phyloP scores from a whole-genome alignment of 352 stramenopile species.

The Peronosclerospora sorghi region DNA sequence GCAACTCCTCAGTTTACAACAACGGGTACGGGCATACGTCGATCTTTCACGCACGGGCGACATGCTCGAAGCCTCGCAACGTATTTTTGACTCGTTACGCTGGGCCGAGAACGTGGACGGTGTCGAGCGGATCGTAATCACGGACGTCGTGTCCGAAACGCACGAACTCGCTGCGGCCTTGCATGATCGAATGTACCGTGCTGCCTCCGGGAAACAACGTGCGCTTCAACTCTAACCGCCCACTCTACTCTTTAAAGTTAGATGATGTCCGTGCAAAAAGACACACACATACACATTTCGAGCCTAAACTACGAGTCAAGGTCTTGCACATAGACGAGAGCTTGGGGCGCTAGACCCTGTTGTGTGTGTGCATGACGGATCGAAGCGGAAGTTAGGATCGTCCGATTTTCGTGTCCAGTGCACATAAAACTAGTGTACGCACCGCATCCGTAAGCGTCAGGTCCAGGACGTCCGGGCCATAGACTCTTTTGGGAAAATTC shows the following conservation, averaged over 20 bases:
- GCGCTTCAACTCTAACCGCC: conserved; percentile 29
- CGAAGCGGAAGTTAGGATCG: too few species aligned
- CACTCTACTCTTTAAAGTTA: neutral
- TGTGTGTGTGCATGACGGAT: too few species aligned
- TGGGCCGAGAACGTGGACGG: conserved; percentile 68
- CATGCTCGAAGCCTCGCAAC: conserved; percentile 52
- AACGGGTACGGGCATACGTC: conserved; percentile 51
- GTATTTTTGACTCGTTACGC: conserved; percentile 78
- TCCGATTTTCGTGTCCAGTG: too few species aligned
- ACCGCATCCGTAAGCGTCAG: conserved; percentile 64
- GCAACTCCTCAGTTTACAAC: conserved; percentile 32
- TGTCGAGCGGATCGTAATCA: conserved; percentile 63
- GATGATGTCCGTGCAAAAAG: too few species aligned
- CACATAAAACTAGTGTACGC: too few species aligned
- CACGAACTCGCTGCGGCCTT: conserved; percentile 70
- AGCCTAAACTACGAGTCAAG: conserved; percentile 70
- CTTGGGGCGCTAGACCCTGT: conserved; percentile 60
- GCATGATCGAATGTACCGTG: conserved; percentile 77
- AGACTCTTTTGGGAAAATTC: conserved; percentile 76
- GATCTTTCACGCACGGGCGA: conserved; percentile 67
- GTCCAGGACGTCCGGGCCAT: conserved; percentile 44
- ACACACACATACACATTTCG: too few species aligned
- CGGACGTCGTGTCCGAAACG: conserved; percentile 32
- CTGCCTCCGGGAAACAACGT: conserved; percentile 61
- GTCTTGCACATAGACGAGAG: conserved; percentile 74